phyloP scores from a whole-genome alignment of 108 stramenopile genomes.

The Skeletonema grethae region DNA sequence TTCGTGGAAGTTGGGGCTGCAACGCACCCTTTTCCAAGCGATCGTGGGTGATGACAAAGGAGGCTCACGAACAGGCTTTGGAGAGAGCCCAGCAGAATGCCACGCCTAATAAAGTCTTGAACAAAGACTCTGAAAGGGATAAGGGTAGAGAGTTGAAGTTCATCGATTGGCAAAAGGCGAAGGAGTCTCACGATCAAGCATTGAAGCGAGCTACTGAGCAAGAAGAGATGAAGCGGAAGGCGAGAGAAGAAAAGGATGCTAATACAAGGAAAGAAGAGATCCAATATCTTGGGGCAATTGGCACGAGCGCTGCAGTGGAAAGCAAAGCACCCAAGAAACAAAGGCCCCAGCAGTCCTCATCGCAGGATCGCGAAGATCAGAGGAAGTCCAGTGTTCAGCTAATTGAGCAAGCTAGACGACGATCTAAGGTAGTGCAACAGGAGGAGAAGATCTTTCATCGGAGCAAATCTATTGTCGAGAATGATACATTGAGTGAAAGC shows the following conservation, averaged over 20 bases:
- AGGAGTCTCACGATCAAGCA: slow-evolving; percentile 3
- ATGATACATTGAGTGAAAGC: neutral
- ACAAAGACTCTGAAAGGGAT: neutral
- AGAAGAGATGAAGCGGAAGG: slow-evolving; percentile 14
- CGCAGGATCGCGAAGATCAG: neutral
- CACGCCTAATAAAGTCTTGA: neutral
- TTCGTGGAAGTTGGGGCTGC: neutral
- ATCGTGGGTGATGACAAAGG: slow-evolving; percentile 38
- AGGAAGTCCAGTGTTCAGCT: neutral
- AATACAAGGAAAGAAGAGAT: slow-evolving; percentile 14
- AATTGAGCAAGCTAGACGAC: neutral
- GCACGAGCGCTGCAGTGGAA: slow-evolving; percentile 7
- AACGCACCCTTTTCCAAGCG: slow-evolving; percentile 26
- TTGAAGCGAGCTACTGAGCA: slow-evolving; percentile 12
- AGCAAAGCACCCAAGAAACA: slow-evolving; percentile 4
- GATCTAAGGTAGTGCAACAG: neutral
- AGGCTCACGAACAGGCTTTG: slow-evolving; percentile 34
- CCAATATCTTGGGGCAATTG: slow-evolving; percentile 14
- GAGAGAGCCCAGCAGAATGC: slow-evolving; percentile 11
- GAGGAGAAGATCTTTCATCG: neutral
- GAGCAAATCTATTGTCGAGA: neutral
- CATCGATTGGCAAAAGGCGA: neutral
- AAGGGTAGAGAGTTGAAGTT: neutral
- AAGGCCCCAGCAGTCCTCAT: neutral
- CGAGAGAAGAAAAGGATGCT: slow-evolving; percentile 25